These are phyloP conservation scores for Mycotypha africana DNA, from an alignment of 371 early-diverging fungal species.

Conservation along the genomic window DNA sequence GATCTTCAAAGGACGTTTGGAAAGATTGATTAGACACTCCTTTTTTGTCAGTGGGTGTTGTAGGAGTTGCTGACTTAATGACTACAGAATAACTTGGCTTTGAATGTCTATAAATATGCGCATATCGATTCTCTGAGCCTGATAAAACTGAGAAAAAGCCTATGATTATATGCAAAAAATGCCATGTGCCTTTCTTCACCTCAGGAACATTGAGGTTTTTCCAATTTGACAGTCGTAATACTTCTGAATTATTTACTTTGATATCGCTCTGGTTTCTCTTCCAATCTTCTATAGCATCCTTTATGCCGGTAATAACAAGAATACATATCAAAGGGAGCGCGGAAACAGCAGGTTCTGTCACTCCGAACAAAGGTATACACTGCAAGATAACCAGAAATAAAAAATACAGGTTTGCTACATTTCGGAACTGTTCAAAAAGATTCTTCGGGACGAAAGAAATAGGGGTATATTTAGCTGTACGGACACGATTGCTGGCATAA, in stretches of 20 bases:
- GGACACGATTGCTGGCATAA: conserved; percentile 57
- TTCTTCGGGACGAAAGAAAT: conserved; percentile 84
- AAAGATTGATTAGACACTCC: neutral
- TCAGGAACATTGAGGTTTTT: conserved; percentile 47
- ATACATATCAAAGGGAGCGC: conserved; percentile 80
- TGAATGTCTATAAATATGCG: conserved; percentile 13
- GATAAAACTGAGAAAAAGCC: conserved; percentile 29
- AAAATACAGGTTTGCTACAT: conserved; percentile 91
- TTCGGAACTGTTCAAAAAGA: conserved; percentile 85
- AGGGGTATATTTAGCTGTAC: conserved; percentile 84
- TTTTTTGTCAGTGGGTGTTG: neutral
- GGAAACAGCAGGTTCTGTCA: conserved; percentile 76
- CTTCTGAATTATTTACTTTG: conserved; percentile 61
- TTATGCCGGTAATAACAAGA: conserved; percentile 76
- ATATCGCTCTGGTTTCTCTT: conserved; percentile 67
- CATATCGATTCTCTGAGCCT: conserved; percentile 23
- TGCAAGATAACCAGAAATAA: conserved; percentile 77
- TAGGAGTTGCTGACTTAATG: neutral
- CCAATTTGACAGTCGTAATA: conserved; percentile 53
- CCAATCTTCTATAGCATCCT: conserved; percentile 87
- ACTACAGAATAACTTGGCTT: neutral
- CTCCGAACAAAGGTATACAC: conserved; percentile 67
- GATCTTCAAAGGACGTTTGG: conserved; percentile 3
- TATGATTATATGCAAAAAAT: conserved; percentile 28
- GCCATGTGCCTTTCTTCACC: conserved; percentile 26